These are phyloP conservation scores for Lasiodiplodia citricola DNA, from an alignment of 2,329 filamentous ascomycete species.

Conservation along the genomic window DNA sequence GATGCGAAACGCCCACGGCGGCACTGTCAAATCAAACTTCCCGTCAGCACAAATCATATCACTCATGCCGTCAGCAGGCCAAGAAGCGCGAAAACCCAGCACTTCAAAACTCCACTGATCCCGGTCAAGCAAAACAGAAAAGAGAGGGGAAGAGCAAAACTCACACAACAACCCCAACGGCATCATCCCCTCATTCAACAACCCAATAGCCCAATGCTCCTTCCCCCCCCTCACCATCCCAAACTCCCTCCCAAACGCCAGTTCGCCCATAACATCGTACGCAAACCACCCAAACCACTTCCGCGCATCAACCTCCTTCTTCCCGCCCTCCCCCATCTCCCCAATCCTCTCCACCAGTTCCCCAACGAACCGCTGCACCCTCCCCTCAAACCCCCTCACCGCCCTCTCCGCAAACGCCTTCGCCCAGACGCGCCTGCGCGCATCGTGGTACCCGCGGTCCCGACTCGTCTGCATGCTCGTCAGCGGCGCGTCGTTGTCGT, in stretches of 20 bases:
- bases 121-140: background rate
- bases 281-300: slow-evolving; percentile 48
- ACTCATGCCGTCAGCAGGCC: background rate
- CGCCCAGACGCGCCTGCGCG: slow-evolving; percentile 41
- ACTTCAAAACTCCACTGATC: no score
- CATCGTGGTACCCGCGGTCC: slow-evolving; percentile 38
- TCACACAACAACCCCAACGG: slow-evolving; percentile 9
- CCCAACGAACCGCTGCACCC: background rate
- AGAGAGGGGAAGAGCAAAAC: background rate
- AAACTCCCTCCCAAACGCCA: slow-evolving; percentile 52
- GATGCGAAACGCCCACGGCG: slow-evolving; percentile 43
- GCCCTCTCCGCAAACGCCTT: slow-evolving; percentile 38
- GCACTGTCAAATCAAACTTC: background rate
- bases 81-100: no score
- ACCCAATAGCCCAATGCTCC: slow-evolving; percentile 40
- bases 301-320: slow-evolving; percentile 35
- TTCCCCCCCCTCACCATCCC: slow-evolving; percentile 40
- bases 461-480: slow-evolving; percentile 36
- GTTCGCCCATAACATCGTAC: slow-evolving; percentile 58
- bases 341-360: slow-evolving; percentile 28
- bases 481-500: slow-evolving; percentile 30
- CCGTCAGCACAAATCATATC: background rate
- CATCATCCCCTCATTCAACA: slow-evolving; percentile 18
- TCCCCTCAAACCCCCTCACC: slow-evolving; percentile 8
- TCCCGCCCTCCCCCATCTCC: slow-evolving; percentile 30